Conservation (phyloP, 2,329 filamentous ascomycete species). For the Botrytis fragariae region DNA sequence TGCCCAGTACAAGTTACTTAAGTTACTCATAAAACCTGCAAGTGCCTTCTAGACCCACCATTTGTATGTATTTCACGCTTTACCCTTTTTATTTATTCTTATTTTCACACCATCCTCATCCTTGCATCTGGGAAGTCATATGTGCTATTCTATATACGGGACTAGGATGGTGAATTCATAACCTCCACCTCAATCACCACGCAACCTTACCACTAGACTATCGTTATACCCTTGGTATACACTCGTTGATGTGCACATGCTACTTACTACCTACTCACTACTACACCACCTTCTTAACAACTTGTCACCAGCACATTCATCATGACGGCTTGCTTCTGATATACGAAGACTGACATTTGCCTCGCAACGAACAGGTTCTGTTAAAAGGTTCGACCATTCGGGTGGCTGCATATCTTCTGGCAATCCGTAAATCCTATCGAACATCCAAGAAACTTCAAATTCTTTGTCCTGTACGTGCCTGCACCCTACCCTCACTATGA, state of each 20-base stretch:
- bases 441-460: constrained; percentile 35
- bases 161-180: constrained; percentile 7
- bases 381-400: constrained; percentile 23
- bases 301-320: constrained; percentile 32
- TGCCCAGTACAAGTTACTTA: constrained; percentile 5
- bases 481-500: constrained; percentile 23
- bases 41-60: constrained; percentile 19
- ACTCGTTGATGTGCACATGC: constrained; percentile 24
- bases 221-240: constrained; percentile 8
- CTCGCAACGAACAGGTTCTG: constrained; percentile 34
- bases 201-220: constrained; percentile 25
- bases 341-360: constrained; percentile 26
- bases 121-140: constrained; percentile 32
- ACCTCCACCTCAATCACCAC: constrained; percentile 19
- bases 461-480: constrained; percentile 31
- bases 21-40: constrained; percentile 16
- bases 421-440: constrained; percentile 27
- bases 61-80: constrained; percentile 24
- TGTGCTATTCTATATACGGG: constrained; percentile 23
- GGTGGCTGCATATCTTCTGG: constrained; percentile 39
- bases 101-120: constrained; percentile 30
- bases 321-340: constrained; percentile 30
- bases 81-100: constrained; percentile 23
- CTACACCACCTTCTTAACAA: constrained; percentile 21
- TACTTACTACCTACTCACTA: constrained; percentile 16